phyloP scores from a whole-genome alignment of 352 stramenopile genomes.

The Thraustotheca clavata region DNA sequence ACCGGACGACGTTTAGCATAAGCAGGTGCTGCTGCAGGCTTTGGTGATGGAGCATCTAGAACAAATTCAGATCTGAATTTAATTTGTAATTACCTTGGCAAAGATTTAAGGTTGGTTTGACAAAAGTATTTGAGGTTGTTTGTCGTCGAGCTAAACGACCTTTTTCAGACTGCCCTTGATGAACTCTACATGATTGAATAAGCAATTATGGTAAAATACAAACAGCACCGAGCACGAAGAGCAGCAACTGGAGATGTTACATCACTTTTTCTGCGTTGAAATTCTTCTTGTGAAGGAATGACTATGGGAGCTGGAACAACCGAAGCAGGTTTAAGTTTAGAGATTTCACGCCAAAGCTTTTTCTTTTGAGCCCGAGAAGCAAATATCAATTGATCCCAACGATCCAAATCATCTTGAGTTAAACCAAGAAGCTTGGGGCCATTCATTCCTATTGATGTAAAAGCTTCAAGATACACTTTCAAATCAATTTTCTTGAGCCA shows the following conservation, averaged over 20 bases:
- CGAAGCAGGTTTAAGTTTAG: conserved; percentile 42
- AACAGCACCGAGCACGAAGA: neutral
- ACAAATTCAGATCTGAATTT: conserved; percentile 36
- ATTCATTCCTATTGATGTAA: conserved; percentile 34
- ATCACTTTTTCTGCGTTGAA: neutral
- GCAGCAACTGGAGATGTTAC: conserved; percentile 17
- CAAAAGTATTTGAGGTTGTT: neutral
- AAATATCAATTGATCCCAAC: conserved; percentile 29
- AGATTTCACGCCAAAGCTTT: conserved; percentile 65
- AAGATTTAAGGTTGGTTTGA: conserved; percentile 13
- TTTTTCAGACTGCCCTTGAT: conserved; percentile 15
- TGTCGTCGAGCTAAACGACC: neutral
- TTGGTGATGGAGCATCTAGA: conserved; percentile 7
- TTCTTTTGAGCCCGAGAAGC: conserved; percentile 69
- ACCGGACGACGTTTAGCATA: conserved; percentile 26
- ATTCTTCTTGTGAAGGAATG: neutral
- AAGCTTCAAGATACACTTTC: conserved; percentile 43
- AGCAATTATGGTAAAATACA: neutral
- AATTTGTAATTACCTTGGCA: neutral
- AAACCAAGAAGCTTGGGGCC: conserved; percentile 37
- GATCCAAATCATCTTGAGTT: conserved; percentile 44
- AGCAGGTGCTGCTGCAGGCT: conserved; percentile 18
- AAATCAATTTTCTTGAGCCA: conserved; percentile 60
- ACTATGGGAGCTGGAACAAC: neutral
- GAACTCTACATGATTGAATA: neutral